A percentile compares a stretch with the other conserved stretches of the same genome.
phyloP scores from a whole-genome alignment of 1,284 basidiomycete genomes.

The Schizophyllum commune region DNA sequence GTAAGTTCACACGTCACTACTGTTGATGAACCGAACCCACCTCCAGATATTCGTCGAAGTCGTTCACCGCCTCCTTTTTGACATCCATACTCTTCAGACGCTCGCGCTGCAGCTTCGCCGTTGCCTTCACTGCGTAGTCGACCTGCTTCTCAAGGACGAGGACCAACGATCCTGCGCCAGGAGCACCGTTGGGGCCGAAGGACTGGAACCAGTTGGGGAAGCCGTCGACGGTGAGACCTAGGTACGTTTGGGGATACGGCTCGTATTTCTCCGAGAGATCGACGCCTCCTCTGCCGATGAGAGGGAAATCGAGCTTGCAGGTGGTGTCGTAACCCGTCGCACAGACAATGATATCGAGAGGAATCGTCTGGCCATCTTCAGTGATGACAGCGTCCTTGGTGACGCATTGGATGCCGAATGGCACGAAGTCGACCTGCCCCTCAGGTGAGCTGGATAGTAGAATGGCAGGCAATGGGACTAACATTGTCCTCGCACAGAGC shows the following conservation, averaged over 20 bases:
- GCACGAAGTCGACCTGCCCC: constrained; percentile 46
- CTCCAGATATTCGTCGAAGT: constrained; percentile 51
- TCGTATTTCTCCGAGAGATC: constrained; percentile 40
- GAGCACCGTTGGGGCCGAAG: constrained; percentile 48
- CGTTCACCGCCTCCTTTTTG: constrained; percentile 45
- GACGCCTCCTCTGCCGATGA: constrained; percentile 43
- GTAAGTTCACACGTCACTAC: background rate
- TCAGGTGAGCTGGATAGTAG: background rate
- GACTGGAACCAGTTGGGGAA: constrained; percentile 57
- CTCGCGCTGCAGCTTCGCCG: constrained; percentile 54
- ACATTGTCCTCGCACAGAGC: constrained; percentile 56
- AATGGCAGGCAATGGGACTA: constrained; percentile 6
- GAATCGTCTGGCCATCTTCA: constrained; percentile 40
- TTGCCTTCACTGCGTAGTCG: constrained; percentile 43
- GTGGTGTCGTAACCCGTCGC: constrained; percentile 55
- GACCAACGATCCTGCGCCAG: constrained; percentile 45
- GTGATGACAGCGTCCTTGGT: constrained; percentile 49
- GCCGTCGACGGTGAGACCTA: constrained; percentile 45
- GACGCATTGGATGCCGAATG: constrained; percentile 39
- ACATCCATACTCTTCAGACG: constrained; percentile 50
- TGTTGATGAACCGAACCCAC: constrained; percentile 15
- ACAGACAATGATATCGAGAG: constrained; percentile 53
- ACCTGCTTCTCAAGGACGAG: constrained; percentile 49
- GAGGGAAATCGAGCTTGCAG: constrained; percentile 40
- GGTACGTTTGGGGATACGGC: constrained; percentile 48